Conservation (phyloP, 768 basidiomycete genomes). For the Pleurotus tuoliensis region DNA sequence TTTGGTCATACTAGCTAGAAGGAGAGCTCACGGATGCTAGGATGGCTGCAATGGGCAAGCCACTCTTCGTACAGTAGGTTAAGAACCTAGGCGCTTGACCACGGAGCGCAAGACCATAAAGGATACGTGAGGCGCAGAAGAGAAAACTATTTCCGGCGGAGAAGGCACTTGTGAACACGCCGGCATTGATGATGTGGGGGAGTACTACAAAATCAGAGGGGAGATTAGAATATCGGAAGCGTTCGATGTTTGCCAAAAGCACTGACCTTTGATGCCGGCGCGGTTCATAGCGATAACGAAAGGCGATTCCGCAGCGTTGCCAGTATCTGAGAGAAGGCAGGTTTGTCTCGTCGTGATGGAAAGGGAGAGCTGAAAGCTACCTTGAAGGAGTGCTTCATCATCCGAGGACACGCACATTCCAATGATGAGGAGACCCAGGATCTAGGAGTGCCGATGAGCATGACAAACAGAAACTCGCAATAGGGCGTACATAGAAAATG, state of each 20-base stretch:
- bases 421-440: slow-evolving; percentile 66
- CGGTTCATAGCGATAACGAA: slow-evolving; percentile 78
- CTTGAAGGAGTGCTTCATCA: slow-evolving; percentile 46
- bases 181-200: slow-evolving; percentile 68
- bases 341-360: neutral
- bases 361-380: slow-evolving; percentile 9
- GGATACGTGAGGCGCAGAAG: slow-evolving; percentile 48
- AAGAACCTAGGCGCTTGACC: slow-evolving; percentile 45
- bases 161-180: slow-evolving; percentile 66
- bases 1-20: too few relatives aligned
- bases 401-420: slow-evolving; percentile 77
- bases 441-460: slow-evolving; percentile 23
- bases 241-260: neutral
- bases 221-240: neutral
- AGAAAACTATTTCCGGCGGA: slow-evolving; percentile 66
- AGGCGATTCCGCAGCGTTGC: slow-evolving; percentile 70
- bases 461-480: too few relatives aligned
- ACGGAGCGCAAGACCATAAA: slow-evolving; percentile 50
- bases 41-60: slow-evolving; percentile 40
- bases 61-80: slow-evolving; percentile 39
- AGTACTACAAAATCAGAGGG: slow-evolving; percentile 34
- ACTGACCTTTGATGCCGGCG: slow-evolving; percentile 60
- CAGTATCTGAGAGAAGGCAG: slow-evolving; percentile 23
- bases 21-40: slow-evolving; percentile 23
- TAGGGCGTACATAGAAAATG: slow-evolving; percentile 58